Base-by-base conservation (phyloP, 768 basidiomycete genomes). In the Cubamyces sp. region DNA sequence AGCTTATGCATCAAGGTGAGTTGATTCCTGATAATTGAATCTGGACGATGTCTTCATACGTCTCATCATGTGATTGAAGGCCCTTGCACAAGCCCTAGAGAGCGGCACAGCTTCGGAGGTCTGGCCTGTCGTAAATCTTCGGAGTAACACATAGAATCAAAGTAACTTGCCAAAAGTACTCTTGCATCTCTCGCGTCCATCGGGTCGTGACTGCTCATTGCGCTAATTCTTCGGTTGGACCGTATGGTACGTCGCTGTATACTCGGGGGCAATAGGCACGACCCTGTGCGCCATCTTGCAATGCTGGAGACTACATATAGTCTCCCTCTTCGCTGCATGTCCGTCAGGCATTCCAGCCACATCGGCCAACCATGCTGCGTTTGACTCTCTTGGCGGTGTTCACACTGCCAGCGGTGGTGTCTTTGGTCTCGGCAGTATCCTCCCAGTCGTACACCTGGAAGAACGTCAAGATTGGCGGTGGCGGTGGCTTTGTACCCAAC, bases 371-470 rank as follows among this genome's bases (percentile, higher is more conserved):
- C 57, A 69, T 68, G 65, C 26, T 67, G n/a, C 59, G 40, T n/a
- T 48, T 54, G 23, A 54, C 50, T 52, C 39, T 77, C 41, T 68
- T 74, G 26, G 60, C 74, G 28, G 57, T 49, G 39, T 65, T 79
- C 39, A 68, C 73, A 34, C 69, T 71, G n/a, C 67, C 78, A 30
- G 70, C 73, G 40, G 62, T 71, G 16, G 70, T 63, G 42, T 73
- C 75, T 18, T 52, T 77, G 18, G 79, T 70, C 30, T 56, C 66
- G 28, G 80, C 81, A 1, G 77, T 78, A 45, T 73, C 79, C n/a
- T 76, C 82, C 11, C 82, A 85, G 65, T 52, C 75, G 1, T 86
- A 87, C 68, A 80, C 75, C 18, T 88, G 86, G 85, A 82, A 83
- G 68, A 87, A 87, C 66, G 86, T 86, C 62, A 85, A 85, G 70